Evolutionary conservation across 768 basidiomycete genomes (phyloP), one percentile per base, ranked within the genome.

Genomic region (Phylloporus sp.): DNA sequence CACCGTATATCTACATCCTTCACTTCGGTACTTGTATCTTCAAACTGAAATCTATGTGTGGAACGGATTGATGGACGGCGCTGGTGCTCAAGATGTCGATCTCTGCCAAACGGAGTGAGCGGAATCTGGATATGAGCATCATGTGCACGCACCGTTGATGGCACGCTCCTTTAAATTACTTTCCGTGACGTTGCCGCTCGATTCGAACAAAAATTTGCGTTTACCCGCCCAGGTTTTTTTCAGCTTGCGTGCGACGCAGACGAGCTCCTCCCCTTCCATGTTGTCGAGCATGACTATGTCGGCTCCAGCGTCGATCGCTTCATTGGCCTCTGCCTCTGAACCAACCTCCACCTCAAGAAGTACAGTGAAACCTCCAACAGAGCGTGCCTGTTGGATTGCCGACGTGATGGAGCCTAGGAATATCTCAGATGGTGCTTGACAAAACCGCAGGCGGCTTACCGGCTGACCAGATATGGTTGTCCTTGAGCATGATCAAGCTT

Each of bases 401-500:
- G 80, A 71, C 0, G 90, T 90, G 54, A 98, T 96, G 9, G 93
- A 96, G 23, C 94, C 93, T 84, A 50, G 17, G 42, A 22, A 42
- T 35, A 50, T 36, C 54, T 50, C 37, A 49, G 42, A 35, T 38
- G 20, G 9, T n/a, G 13, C n/a, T 28, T 26, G 32, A 44, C 26
- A 20, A 21, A 21, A 46, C 4, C 26, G 22, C 24, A 34, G 21
- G 32, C 29, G 23, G 53, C 75, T 50, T 60, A 84, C 93, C 93
- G 34, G 84, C 88, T 4, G 93, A 95, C 94, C 93, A 97, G 62
- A 98, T 90, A 63, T 99, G 96, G 64, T 99, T 99, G 59, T 99
- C 96, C 69, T 98, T 98, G 59, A 99, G 80, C 96, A 99, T 99
- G 61, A 99, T 94, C 96, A 99, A 98, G 63, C 88, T 90, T 23